Conservation (phyloP, 441 rosid species). For the Brassica balearica region DNA sequence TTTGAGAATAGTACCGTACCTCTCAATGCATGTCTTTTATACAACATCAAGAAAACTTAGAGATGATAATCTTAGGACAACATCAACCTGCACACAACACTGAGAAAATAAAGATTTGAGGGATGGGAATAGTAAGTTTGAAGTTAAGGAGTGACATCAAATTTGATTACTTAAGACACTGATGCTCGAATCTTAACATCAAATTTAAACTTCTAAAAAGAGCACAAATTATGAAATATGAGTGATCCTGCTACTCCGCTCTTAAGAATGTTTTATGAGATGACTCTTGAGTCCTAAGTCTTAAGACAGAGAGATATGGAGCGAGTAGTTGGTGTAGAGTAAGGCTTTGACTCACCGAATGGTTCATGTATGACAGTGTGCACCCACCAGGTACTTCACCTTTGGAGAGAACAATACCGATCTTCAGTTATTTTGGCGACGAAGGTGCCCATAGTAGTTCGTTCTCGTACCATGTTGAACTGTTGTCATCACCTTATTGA, state of each 20-base stretch:
- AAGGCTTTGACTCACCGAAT: background rate
- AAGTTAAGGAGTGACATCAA: background rate
- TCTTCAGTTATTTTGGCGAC: too few relatives aligned
- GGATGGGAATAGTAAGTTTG: background rate
- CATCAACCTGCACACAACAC: conserved; percentile 68
- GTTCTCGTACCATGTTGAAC: too few relatives aligned
- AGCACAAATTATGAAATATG: background rate
- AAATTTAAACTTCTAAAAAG: background rate
- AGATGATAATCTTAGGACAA: conserved; percentile 87
- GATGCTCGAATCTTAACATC: background rate
- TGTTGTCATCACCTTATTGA: too few relatives aligned
- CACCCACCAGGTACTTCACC: background rate
- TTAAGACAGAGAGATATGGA: background rate
- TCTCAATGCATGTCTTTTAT: conserved; percentile 80
- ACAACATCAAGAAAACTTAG: conserved; percentile 67
- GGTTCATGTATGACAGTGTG: background rate
- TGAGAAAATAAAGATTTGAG: background rate
- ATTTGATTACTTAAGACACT: background rate
- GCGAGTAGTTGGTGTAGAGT: background rate
- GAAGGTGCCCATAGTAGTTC: too few relatives aligned
- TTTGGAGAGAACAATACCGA: too few relatives aligned
- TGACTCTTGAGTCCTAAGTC: background rate
- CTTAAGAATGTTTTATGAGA: background rate
- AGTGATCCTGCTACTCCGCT: background rate
- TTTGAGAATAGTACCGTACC: conserved; percentile 54